A percentile compares a stretch with the other conserved stretches of the same genome.
Evolutionary conservation across 257 asterid genomes (phyloP).

Genomic region (Nicotiana sylvestris): DNA sequence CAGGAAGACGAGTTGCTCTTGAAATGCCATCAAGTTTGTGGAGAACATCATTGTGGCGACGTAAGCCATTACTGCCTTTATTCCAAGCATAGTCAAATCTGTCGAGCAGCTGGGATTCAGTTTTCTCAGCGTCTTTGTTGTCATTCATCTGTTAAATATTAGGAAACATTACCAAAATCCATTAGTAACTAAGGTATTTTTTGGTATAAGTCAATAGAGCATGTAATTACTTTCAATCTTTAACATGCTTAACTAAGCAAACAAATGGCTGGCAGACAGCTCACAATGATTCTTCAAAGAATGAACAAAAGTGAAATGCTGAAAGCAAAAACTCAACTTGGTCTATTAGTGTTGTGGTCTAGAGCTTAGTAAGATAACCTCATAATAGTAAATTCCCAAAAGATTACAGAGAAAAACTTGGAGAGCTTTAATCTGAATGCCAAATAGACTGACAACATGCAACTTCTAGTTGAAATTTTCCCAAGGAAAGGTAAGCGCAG

Average conservation of each 20-base stretch:
- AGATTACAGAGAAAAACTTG: not conserved
- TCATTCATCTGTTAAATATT: constrained; percentile 50
- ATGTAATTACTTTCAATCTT: not conserved
- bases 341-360: not conserved
- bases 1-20: constrained; percentile 38
- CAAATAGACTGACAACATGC: not conserved
- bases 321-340: not conserved
- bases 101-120: constrained; percentile 71
- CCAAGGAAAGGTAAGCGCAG: not conserved
- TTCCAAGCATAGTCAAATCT: constrained; percentile 93
- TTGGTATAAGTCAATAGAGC: not conserved
- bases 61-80: constrained; percentile 69
- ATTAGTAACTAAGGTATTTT: not conserved
- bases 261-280: not conserved
- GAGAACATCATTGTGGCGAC: constrained; percentile 61
- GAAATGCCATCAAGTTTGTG: constrained; percentile 33
- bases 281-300: not conserved
- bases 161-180: constrained; percentile 2
- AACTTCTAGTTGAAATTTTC: not conserved
- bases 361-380: not conserved
- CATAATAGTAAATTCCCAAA: not conserved
- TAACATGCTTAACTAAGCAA: not conserved
- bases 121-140: constrained; percentile 68
- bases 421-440: not conserved
- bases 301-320: not conserved